Conservation (phyloP, 2,329 filamentous ascomycete genomes). For the Cladosporium velox region DNA sequence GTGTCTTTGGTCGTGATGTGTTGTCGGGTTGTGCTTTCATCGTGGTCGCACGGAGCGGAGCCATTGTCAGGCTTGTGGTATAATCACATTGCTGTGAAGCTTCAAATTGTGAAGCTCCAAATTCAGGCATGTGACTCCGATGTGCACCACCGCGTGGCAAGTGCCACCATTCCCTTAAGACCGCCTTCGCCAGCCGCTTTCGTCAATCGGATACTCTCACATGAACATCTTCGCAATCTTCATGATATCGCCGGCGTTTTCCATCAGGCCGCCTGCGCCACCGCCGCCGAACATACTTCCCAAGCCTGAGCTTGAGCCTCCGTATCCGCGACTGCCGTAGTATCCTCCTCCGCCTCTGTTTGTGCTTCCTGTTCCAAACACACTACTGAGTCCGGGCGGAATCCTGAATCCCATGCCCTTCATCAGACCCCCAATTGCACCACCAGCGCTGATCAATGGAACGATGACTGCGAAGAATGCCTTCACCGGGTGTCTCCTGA, state of each 20-base stretch:
- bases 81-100: neutral
- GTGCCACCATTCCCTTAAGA: neutral
- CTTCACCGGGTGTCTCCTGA: slow-evolving; percentile 80
- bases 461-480: slow-evolving; percentile 87
- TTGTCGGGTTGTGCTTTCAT: neutral
- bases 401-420: slow-evolving; percentile 77
- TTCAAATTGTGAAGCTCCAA: neutral
- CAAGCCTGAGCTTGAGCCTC: slow-evolving; percentile 33
- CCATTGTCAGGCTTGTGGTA: neutral
- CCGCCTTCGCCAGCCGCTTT: neutral
- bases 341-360: slow-evolving; percentile 41
- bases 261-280: slow-evolving; percentile 43
- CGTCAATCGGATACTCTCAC: slow-evolving; percentile 35
- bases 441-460: slow-evolving; percentile 77
- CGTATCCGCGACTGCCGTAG: slow-evolving; percentile 50
- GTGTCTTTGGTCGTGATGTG: neutral
- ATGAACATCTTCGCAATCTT: slow-evolving; percentile 56
- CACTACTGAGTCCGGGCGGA: slow-evolving; percentile 55
- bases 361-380: slow-evolving; percentile 25
- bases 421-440: slow-evolving; percentile 75
- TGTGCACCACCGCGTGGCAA: neutral
- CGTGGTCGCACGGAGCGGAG: neutral
- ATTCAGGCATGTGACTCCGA: neutral
- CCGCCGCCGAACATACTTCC: slow-evolving; percentile 27
- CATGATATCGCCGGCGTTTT: slow-evolving; percentile 51